Base-by-base conservation (phyloP, 352 stramenopile genomes). In the Phytopythium montanum region DNA sequence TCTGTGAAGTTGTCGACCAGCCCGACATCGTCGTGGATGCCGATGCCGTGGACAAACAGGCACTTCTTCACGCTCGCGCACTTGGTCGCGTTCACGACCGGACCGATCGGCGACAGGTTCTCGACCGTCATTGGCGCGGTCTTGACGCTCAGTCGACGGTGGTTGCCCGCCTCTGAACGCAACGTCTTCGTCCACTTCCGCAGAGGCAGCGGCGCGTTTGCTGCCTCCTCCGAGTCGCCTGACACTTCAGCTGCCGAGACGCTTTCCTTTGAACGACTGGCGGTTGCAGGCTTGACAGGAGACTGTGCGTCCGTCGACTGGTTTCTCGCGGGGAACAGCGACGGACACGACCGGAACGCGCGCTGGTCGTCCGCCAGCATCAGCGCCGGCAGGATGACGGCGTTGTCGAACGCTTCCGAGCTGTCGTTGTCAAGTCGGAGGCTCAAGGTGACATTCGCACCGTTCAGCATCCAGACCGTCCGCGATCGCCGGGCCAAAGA, bases 31-130 rank as follows among this genome's bases (percentile, higher is more conserved):
- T 65, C 42, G 45, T 54, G 41, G 3, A 74, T 61, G 18, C 69
- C 74, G 12, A 83, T 70, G n/a, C 74, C 74, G 54, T 83, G 74
- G 5, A 80, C 54, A 44, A 83, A 79, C 44, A 83, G 28, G 34
- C 74, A 83, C 36, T 63, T 69, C 42, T 76, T 79, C 34, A 21
- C 58, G n/a, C 48, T 3, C 6, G 25, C 26, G 29, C 49, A 63
- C 41, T 34, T 29, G 21, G 53, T 59, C 38, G 53, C 7, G 53
- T 46, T 59, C 25, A 46, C n/a, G 12, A 56, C 21, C 0, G 51
- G 51, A 0, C 21, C 51, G 31, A 46, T 18, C 21, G 45, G 45
- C 14, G 13, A 23, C 2, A 1, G 44, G 9, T n/a, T 31, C 10
- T 31, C 5, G 10, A 7, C 16, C 26, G 26, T 33, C 45, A 52